phyloP scores from a whole-genome alignment of 2,329 filamentous ascomycete genomes.

The Cladosporium phlei region DNA sequence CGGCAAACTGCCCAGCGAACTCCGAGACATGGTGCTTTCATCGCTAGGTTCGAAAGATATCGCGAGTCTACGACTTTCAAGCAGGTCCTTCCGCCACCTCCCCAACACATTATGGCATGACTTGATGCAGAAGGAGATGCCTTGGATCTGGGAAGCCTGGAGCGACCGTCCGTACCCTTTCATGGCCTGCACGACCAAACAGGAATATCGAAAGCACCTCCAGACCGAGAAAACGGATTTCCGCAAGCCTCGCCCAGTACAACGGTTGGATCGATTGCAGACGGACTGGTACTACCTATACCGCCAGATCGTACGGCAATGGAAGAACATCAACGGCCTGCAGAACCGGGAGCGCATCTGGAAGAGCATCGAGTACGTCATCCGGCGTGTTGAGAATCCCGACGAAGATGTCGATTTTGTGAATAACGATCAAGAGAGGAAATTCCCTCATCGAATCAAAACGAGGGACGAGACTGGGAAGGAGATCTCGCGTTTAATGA shows the following conservation, averaged over 20 bases:
- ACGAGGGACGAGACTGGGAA: too few relatives aligned
- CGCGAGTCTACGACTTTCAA: constrained; percentile 12
- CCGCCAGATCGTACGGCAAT: not conserved
- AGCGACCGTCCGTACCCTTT: not conserved
- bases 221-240: not conserved
- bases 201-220: not conserved
- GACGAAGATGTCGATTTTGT: not conserved
- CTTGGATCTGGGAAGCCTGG: constrained; percentile 21
- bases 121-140: constrained; percentile 16
- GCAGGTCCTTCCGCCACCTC: constrained; percentile 17
- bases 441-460: too few relatives aligned
- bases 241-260: not conserved
- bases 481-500: too few relatives aligned
- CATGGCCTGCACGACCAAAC: constrained; percentile 2
- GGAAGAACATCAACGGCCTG: constrained; percentile 3
- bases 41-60: constrained; percentile 6
- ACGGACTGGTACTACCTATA: constrained; percentile 2
- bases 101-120: constrained; percentile 14
- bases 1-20: not conserved
- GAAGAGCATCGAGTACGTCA: not conserved
- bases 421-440: too few relatives aligned
- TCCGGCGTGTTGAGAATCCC: not conserved
- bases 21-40: constrained; percentile 9
- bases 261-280: not conserved
- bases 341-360: constrained; percentile 4